A percentile compares a stretch with the other conserved stretches of the same genome.
Conservation (phyloP, 2,329 filamentous ascomycete genomes). For the Microsporum canis region DNA sequence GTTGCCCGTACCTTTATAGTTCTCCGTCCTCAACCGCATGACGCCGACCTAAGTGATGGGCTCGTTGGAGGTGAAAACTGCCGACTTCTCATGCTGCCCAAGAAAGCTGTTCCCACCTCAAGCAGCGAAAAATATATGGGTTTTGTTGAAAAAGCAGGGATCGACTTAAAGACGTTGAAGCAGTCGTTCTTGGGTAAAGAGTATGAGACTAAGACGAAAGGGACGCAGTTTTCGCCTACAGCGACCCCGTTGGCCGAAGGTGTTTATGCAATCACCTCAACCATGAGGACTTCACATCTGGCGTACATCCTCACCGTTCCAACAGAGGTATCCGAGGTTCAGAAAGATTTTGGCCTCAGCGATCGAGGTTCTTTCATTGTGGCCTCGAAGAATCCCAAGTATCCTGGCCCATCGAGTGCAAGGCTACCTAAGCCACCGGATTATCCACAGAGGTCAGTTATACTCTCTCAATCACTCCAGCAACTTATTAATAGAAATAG, state of each 20-base stretch:
- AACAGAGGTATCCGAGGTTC: conserved; percentile 55
- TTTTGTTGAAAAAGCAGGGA: conserved; percentile 66
- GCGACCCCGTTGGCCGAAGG: conserved; percentile 72
- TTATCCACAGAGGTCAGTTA: conserved; percentile 56
- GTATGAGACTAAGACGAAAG: conserved; percentile 65
- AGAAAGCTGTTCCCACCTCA: conserved; percentile 66
- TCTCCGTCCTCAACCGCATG: conserved; percentile 58
- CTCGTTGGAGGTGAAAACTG: conserved; percentile 48
- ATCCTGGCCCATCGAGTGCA: conserved; percentile 52
- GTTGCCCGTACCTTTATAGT: conserved; percentile 70
- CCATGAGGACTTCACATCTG: conserved; percentile 60
- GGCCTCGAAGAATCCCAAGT: conserved; percentile 68
- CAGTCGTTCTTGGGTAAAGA: conserved; percentile 57
- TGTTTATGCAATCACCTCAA: conserved; percentile 68
- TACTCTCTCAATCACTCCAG: not conserved
- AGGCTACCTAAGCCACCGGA: conserved; percentile 54
- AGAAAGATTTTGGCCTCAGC: conserved; percentile 61
- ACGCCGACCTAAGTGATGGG: conserved; percentile 55
- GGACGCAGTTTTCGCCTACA: conserved; percentile 55
- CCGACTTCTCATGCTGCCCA: conserved; percentile 66
- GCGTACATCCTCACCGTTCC: conserved; percentile 72
- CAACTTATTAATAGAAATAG: not conserved
- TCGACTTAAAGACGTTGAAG: conserved; percentile 57
- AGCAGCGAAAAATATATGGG: conserved; percentile 62
- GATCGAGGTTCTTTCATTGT: conserved; percentile 65